Evolutionary conservation across 2,329 filamentous ascomycete species (phyloP), one percentile per base, ranked within the genome.

Genomic region (Leptographium lundbergii): DNA sequence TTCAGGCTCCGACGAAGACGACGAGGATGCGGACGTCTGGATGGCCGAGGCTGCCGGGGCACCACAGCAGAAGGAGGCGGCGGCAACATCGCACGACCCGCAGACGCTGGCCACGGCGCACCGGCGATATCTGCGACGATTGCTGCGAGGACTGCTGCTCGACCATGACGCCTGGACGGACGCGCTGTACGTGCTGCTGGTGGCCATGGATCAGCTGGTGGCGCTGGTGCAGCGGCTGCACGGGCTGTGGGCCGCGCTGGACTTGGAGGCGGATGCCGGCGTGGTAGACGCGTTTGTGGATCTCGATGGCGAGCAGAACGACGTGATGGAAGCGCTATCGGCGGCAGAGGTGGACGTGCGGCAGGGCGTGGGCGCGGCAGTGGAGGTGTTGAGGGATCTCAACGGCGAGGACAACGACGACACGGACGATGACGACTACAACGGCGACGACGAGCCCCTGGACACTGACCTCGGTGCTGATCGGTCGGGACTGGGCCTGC

Each of bases 61-160:
- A 10, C 9, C 6, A 3, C 6, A 42, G 17, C 14, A 42, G 42
- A 29, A 36, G n/a, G 55, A 13, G 6, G 52, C 34, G 29, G 62
- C 58, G 57, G 54, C 48, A 36, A 32, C 57, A 56, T 56, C 51
- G 11, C 75, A 80, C 34, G 92, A 97, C 68, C 91, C 92, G 0
- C 90, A 96, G 72, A 86, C 87, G 3, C 80, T 97, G 25, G 85
- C 90, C 6, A 81, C 82, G 4, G 91, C 90, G 3, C 92, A 97
- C 71, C 80, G 85, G 19, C 75, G 80, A 22, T 96, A 95, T 69
- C 81, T 97, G 14, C 75, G 79, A 42, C 81, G 84, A 2, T 76
- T 97, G 3, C 74, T 79, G 0, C 81, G 82, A 51, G 80, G 81
- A 7, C 77, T 92, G 2, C 79, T 91, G 22, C 77, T 91, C 11